A percentile compares a stretch with the other conserved stretches of the same genome.
Evolutionary conservation across 371 early-diverging fungal genomes (phyloP).

Genomic region (Lichtheimia hyalospora): DNA sequence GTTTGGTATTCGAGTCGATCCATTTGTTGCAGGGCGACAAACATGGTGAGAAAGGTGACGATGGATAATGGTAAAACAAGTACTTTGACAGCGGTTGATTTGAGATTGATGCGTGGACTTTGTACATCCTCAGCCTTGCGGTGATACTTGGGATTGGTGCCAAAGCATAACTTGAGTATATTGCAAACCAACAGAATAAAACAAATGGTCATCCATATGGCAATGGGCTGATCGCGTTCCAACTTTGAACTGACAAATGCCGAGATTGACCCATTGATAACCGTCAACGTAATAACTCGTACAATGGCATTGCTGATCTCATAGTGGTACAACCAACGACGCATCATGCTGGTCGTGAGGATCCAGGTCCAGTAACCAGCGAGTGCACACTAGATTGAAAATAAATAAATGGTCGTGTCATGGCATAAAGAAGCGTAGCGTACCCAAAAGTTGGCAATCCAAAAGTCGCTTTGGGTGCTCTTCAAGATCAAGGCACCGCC

Average conservation of each 20-base stretch:
- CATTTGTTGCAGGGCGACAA: constrained; percentile 48
- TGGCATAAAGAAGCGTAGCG: background rate
- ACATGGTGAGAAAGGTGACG: constrained; percentile 52
- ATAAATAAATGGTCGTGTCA: too few relatives aligned
- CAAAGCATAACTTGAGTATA: constrained; percentile 50
- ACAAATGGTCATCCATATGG: constrained; percentile 52
- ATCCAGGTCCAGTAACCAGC: constrained; percentile 65
- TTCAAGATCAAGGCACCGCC: constrained; percentile 46
- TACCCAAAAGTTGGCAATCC: constrained; percentile 64
- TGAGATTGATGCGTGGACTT: constrained; percentile 33
- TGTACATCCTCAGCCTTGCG: constrained; percentile 40
- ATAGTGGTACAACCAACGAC: constrained; percentile 62
- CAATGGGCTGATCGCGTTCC: constrained; percentile 52
- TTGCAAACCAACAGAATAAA: constrained; percentile 47
- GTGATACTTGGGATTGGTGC: constrained; percentile 46
- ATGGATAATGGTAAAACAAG: constrained; percentile 51
- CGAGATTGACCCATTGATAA: constrained; percentile 54
- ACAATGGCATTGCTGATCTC: constrained; percentile 59
- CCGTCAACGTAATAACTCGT: constrained; percentile 54
- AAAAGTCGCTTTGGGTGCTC: constrained; percentile 54
- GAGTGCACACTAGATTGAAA: constrained; percentile 20
- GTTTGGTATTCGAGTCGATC: constrained; percentile 46
- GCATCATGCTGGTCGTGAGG: constrained; percentile 57
- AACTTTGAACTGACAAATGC: constrained; percentile 41
- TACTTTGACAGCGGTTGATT: constrained; percentile 42